Percentiles rank a stretch among this genome's conserved stretches.
phyloP scores from a whole-genome alignment of 495 filamentous ascomycete species.

The Clohesyomyces aquaticus region DNA sequence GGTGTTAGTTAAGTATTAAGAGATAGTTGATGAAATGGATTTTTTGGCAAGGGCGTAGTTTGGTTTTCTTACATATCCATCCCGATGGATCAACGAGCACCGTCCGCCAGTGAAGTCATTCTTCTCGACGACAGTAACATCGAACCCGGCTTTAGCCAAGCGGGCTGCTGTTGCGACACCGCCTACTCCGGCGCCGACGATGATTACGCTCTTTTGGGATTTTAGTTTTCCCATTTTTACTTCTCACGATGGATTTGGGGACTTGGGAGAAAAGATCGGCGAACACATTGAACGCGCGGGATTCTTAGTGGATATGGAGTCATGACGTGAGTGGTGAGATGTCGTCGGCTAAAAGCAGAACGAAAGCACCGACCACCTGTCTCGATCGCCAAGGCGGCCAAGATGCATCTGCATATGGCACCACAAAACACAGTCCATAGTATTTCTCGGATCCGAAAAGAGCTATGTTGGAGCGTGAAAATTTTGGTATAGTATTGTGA shows the following conservation, averaged over 20 bases:
- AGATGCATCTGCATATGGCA: no score
- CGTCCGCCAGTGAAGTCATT: constrained; percentile 68
- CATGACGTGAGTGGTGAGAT: background rate
- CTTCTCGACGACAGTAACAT: constrained; percentile 70
- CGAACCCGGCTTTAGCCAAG: constrained; percentile 65
- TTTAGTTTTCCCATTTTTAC: no score
- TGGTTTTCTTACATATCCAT: constrained; percentile 53
- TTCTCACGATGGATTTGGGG: background rate
- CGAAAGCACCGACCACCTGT: background rate
- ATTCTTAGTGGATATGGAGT: no score
- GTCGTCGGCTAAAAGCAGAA: background rate
- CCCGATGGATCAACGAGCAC: constrained; percentile 60
- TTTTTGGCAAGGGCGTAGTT: background rate
- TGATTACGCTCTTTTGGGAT: constrained; percentile 15
- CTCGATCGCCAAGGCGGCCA: no score
- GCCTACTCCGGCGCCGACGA: constrained; percentile 66
- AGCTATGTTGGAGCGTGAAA: no score
- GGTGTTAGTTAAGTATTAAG: background rate
- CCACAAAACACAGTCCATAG: no score
- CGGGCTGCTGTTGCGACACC: constrained; percentile 69
- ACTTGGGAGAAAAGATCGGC: background rate
- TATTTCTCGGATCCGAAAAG: no score
- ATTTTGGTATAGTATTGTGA: background rate
- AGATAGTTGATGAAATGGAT: no score
- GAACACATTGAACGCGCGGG: background rate